Evolutionary conservation across 257 asterid species (phyloP), one percentile per base, ranked within the genome.

Genomic region (Nicotiana noctiflora): DNA sequence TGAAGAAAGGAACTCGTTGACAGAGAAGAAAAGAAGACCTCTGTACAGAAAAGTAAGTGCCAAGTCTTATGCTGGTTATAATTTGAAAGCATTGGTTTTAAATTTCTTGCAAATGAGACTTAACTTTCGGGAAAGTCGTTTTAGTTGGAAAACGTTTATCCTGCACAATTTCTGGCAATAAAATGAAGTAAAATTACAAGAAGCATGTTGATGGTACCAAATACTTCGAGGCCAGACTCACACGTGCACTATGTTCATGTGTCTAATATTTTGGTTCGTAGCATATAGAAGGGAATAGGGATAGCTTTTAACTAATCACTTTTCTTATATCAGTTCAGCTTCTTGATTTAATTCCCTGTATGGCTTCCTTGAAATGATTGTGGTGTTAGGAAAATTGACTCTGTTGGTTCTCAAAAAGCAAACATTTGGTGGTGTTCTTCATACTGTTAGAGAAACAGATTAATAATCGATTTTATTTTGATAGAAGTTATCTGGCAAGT

Each of bases 1-100:
- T 23, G 98, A 95, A 84, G 99, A 95, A 87, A 91, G 99, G 86
- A 96, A 96, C 89, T 77, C 92, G 23, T 84, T 94, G 86, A 94
- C 96, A 13, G 97, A 94, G 88, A 88, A 89, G 93, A 94, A 92
- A 86, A 89, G 98, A 83, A 89, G 82, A 81, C 99, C 98, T 80
- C 93, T 91, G 44, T 92, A 91, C 80, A 83, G 99, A 79, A 96
- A 91, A 87, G 98, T 93, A 87, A 83, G 94, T 86, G 59, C 85
- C 5, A 7, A 29, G 57, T 74, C 25, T 49, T 74, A 74, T 11
- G 44, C 46, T 74, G 62, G 40, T 49, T 19, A 25, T 25, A 37
- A 74, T 37, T 40, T 74, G 62, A 51, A 74, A 49, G 0, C 2
- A 49, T 49, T 23, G 79, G 44, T 15, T 74, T 74, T 74, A 51